Evolutionary conservation across 2,329 filamentous ascomycete species (phyloP).

Genomic region (Sporothrix variecibatus): DNA sequence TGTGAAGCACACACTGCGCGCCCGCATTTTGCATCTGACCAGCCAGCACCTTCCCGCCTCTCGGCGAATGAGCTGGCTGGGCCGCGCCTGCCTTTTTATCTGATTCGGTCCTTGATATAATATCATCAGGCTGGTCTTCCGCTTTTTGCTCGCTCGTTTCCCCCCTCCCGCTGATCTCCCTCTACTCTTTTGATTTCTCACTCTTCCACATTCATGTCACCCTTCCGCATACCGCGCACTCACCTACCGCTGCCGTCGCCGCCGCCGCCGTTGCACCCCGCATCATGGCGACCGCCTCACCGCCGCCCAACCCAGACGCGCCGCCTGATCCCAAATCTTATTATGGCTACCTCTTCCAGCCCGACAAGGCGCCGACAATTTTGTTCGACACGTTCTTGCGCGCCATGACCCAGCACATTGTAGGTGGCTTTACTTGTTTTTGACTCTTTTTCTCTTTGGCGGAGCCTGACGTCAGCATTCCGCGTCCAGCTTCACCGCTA

Average conservation of each 20-base stretch:
- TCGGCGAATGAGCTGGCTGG: slow-evolving; percentile 17
- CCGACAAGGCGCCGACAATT: slow-evolving; percentile 67
- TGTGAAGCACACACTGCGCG: slow-evolving; percentile 6
- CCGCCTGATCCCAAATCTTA: slow-evolving; percentile 40
- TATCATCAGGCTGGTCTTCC: neutral
- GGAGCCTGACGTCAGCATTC: neutral
- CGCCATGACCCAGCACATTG: slow-evolving; percentile 69
- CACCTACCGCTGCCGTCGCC: neutral
- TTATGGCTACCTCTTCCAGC: slow-evolving; percentile 70
- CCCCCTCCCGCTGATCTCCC: neutral
- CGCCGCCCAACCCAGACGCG: slow-evolving; percentile 29
- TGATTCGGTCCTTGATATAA: slow-evolving; percentile 7
- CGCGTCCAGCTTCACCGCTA: neutral
- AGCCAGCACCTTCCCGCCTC: slow-evolving; percentile 13
- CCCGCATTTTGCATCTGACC: slow-evolving; percentile 15
- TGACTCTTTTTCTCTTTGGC: slow-evolving; percentile 4
- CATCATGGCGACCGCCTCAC: slow-evolving; percentile 29
- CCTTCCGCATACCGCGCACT: neutral
- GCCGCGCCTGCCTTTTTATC: slow-evolving; percentile 24
- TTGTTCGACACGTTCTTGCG: slow-evolving; percentile 67
- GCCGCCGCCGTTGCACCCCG: slow-evolving; percentile 4
- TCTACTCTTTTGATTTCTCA: neutral
- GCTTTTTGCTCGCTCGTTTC: neutral
- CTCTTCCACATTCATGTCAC: neutral
- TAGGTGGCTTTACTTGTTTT: slow-evolving; percentile 47